Evolutionary conservation across 108 stramenopile species (phyloP).

Genomic region (Nitzschia sp.): DNA sequence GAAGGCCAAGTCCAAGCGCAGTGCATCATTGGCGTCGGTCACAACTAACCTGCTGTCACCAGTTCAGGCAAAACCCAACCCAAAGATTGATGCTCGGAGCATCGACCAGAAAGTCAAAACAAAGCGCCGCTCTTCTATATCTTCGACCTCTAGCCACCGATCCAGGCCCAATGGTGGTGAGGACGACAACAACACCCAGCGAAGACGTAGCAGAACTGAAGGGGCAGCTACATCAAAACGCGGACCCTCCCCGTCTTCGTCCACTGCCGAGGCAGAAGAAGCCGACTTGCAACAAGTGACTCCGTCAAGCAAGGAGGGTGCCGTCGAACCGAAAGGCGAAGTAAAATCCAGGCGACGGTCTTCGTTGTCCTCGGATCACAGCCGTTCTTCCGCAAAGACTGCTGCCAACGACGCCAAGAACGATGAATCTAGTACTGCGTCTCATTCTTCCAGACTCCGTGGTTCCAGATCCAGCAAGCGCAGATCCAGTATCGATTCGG

Average conservation of each 20-base stretch:
- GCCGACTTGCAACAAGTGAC: neutral
- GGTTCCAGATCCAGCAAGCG: too few relatives aligned
- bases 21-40: neutral
- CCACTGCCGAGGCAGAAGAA: neutral
- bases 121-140: neutral
- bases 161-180: too few relatives aligned
- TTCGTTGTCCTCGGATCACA: too few relatives aligned
- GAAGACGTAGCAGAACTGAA: too few relatives aligned
- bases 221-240: neutral
- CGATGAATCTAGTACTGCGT: neutral
- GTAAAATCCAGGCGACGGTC: too few relatives aligned
- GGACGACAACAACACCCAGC: neutral
- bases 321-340: too few relatives aligned
- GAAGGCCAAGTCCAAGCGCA: neutral
- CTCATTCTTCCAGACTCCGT: too few relatives aligned
- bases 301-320: neutral
- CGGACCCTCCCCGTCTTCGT: neutral
- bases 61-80: too few relatives aligned
- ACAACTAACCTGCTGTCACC: too few relatives aligned
- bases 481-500: too few relatives aligned
- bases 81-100: neutral
- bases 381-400: neutral
- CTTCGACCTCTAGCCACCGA: neutral
- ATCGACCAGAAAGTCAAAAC: neutral
- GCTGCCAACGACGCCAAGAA: neutral